A percentile compares a stretch with the other conserved stretches of the same genome.
Conservation (phyloP, 2,329 filamentous ascomycete species). For the Torrubiella hemipterigena region DNA sequence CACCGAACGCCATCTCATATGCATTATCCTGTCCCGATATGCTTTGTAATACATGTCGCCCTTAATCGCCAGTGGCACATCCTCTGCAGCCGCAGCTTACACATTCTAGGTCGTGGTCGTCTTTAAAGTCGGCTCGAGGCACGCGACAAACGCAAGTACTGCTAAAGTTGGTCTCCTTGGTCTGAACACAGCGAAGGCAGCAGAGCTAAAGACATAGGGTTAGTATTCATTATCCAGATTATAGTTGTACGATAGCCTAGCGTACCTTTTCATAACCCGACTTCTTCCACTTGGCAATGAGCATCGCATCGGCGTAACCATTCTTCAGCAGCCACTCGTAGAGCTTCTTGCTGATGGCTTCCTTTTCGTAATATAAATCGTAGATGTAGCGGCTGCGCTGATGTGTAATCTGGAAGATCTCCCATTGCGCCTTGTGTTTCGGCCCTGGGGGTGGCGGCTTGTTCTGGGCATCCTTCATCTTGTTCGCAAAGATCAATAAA, state of each 20-base stretch:
- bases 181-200: constrained; percentile 91
- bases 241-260: constrained; percentile 4
- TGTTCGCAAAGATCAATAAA: constrained; percentile 73
- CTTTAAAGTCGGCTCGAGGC: constrained; percentile 78
- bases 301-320: constrained; percentile 81
- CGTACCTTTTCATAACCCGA: constrained; percentile 91
- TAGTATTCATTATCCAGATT: constrained; percentile 12
- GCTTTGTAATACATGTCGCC: not conserved
- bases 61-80: constrained; percentile 72
- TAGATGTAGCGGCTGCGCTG: constrained; percentile 89
- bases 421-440: constrained; percentile 89
- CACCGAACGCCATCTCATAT: not conserved
- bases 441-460: constrained; percentile 67
- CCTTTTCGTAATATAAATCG: constrained; percentile 95
- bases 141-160: constrained; percentile 95
- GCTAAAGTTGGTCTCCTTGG: constrained; percentile 99
- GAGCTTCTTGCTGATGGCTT: constrained; percentile 81
- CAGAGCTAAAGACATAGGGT: constrained; percentile 50
- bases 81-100: constrained; percentile 91
- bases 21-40: not conserved
- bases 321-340: constrained; percentile 98
- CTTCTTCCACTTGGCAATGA: constrained; percentile 99
- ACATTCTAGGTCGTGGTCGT: constrained; percentile 78
- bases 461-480: constrained; percentile 94
- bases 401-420: constrained; percentile 94